Base-by-base conservation (phyloP, 2,329 filamentous ascomycete species). In the Waltergamsia citrina region DNA sequence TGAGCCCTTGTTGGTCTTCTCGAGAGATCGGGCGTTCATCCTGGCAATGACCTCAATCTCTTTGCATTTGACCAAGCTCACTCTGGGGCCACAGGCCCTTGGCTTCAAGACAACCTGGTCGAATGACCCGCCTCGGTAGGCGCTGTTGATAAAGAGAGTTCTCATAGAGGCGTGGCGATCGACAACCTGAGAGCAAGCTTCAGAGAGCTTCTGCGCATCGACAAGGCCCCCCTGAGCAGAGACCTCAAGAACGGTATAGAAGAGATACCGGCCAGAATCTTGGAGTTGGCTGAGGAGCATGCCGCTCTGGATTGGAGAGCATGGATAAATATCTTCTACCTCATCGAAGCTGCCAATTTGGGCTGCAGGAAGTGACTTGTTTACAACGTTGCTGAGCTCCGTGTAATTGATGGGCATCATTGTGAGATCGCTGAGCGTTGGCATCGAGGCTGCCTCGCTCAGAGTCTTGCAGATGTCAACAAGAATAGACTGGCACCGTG, bases 251-350 rank as follows among this genome's bases (percentile, higher is more conserved):
- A 43, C 40, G 22, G 36, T 37, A n/a, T 39, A 39, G 37, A 45
- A 44, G n/a, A 32, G 38, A 31, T 41, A 45, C 8, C 41, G 37
- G 1, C 34, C 38, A 6, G 46, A 36, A 8, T 44, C 38, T 0
- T 39, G 37, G 17, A 51, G 12, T 12, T 59, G 54, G 17, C 54
- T 59, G n/a, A 61, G 38, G 0, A 59, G 37, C 10, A 62, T 49
- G 4, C 57, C 58, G 2, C 49, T 46, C 28, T 62, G 59, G 39
- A 59, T 51, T 0, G 56, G 54, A 1, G 58, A 57, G 35, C 54
- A 59, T 1, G 59, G 59, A 15, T 56, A 62, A 1, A 60, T 48
- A 15, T 57, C 55, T 17, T 56, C 45, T 0, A 62, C 41, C 22
- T n/a, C 25, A 6, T 27, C 16, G 12, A 7, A 14, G 25, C 6